phyloP scores from a whole-genome alignment of 768 basidiomycete genomes.

The Amanita brunnescens region DNA sequence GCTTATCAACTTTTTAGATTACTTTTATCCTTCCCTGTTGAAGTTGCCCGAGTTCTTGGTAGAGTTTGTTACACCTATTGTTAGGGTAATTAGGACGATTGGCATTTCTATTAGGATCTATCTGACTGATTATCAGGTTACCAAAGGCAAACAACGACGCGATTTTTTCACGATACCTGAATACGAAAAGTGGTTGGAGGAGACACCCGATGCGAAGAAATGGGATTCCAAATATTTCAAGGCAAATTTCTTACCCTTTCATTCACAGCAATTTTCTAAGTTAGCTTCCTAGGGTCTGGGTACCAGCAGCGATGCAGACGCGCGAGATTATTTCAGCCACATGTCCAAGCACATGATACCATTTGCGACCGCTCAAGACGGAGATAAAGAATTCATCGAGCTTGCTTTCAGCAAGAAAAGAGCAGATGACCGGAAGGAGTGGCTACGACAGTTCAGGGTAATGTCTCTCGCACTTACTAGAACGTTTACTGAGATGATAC shows the following conservation, averaged over 20 bases:
- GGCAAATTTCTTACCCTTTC: constrained; percentile 36
- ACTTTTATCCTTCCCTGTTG: constrained; percentile 92
- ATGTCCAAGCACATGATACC: constrained; percentile 94
- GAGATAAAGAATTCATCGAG: constrained; percentile 85
- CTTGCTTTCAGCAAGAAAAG: constrained; percentile 99
- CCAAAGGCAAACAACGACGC: constrained; percentile 66
- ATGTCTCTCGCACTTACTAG: not conserved
- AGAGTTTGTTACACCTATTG: constrained; percentile 98
- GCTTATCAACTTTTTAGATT: constrained; percentile 94
- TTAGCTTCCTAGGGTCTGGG: constrained; percentile 71
- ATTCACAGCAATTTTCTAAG: not conserved
- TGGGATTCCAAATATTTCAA: constrained; percentile 98
- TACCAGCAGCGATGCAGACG: constrained; percentile 84
- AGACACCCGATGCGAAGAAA: constrained; percentile 62
- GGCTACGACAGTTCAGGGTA: constrained; percentile 90
- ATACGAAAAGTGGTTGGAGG: constrained; percentile 86
- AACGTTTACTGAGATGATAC: constrained; percentile 5
- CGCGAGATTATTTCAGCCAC: constrained; percentile 85
- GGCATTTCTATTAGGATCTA: not conserved
- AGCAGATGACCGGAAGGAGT: constrained; percentile 96
- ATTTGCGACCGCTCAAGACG: constrained; percentile 72
- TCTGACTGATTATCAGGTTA: constrained; percentile 36
- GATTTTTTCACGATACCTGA: constrained; percentile 98
- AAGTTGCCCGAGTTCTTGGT: constrained; percentile 88
- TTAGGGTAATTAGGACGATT: constrained; percentile 51